Evolutionary conservation across 805 yeast species (phyloP), one percentile per base, ranked within the genome.

Genomic region (Kurtzmaniella cleridarum): DNA sequence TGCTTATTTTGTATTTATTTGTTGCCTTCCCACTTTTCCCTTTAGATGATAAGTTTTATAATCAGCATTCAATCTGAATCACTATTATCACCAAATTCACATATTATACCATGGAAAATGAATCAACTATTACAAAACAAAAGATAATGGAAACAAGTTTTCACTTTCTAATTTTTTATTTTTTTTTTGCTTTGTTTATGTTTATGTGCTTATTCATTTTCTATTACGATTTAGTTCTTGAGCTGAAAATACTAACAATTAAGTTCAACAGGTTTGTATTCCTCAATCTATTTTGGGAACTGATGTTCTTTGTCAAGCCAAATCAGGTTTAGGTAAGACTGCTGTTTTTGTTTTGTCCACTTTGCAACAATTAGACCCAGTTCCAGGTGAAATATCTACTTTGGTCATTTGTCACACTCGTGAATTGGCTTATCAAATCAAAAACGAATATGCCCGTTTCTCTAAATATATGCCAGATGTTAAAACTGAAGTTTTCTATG

Each of bases 311-410:
- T 93, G 98, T 73, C 98, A 91, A 76, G 98, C 98, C 66, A 91
- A 93, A 74, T 93, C 98, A 34, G 98, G 98, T 84, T 76, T 93
- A 53, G 98, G 98, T 81, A 91, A 91, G 67, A 91, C 98, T 43
- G 98, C 98, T 34, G 98, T 91, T 41, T 91, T 91, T 55, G 98
- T 91, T 44, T 76, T 91, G 56, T 86, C 96, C 18, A 91, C 98
- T 46, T 76, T 91, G 60, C 98, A 91, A 70, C 97, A 91, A 71
- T 76, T 91, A 58, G 98, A 93, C 59, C 98, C 98, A 34, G 88
- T 91, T 51, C 88, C 95, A 45, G 98, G 98, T 58, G 98, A 91
- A 68, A 84, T 93, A 48, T 79, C 96, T 39, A 91, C 95, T 40
- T 74, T 93, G 57, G 98, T 91, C 35, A 80, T 91, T 52, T 93